Conservation (phyloP, 2,329 filamentous ascomycete genomes). For the Macroventuria anomochaeta region DNA sequence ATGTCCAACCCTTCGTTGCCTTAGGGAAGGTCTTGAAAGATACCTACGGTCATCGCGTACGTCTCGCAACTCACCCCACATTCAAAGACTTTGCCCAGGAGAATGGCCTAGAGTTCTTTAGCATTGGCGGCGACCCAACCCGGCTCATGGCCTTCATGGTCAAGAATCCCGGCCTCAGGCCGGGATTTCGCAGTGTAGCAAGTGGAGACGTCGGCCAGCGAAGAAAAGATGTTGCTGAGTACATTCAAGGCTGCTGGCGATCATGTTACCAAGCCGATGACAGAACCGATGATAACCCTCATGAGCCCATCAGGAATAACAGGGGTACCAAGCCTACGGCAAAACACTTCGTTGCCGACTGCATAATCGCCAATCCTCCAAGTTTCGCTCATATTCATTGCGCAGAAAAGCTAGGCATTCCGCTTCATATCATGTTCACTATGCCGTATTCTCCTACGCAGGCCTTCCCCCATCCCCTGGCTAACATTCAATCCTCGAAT, state of each 20-base stretch:
- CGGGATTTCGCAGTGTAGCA: background rate
- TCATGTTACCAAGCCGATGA: constrained; percentile 39
- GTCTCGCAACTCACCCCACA: constrained; percentile 34
- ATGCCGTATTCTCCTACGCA: constrained; percentile 59
- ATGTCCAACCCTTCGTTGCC: no score
- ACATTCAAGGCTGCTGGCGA: constrained; percentile 29
- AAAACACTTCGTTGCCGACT: constrained; percentile 77
- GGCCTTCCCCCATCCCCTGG: constrained; percentile 58
- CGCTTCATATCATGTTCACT: constrained; percentile 76
- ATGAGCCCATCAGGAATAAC: constrained; percentile 32
- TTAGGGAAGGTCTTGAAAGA: constrained; percentile 58
- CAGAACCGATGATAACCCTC: constrained; percentile 38
- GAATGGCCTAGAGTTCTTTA: constrained; percentile 46
- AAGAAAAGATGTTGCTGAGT: constrained; percentile 2
- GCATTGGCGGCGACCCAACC: constrained; percentile 41
- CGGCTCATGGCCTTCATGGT: constrained; percentile 60
- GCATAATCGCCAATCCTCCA: constrained; percentile 79
- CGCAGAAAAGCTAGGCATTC: constrained; percentile 74
- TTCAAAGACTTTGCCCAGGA: constrained; percentile 25
- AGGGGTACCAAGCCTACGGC: constrained; percentile 37
- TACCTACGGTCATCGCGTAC: constrained; percentile 37
- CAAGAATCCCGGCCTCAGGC: constrained; percentile 52
- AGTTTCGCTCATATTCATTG: constrained; percentile 78
- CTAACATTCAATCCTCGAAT: constrained; percentile 51
- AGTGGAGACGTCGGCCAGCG: constrained; percentile 3